Percentiles rank a stretch among this genome's conserved stretches.
phyloP scores from a whole-genome alignment of 202 grass and related monocot genomes.

The Panicum hallii region DNA sequence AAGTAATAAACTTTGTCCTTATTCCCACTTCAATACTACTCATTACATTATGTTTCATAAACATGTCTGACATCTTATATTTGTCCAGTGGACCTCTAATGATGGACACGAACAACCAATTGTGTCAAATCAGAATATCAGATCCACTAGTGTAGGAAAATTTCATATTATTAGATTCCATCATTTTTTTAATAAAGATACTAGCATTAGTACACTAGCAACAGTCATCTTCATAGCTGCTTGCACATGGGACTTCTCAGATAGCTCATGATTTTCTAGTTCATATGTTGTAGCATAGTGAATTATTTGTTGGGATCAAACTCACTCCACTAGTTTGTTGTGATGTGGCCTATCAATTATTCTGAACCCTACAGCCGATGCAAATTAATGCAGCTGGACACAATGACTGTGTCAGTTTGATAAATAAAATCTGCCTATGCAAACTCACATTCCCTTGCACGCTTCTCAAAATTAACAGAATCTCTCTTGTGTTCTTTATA shows the following conservation, averaged over 20 bases:
- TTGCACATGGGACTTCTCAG: constrained; percentile 6
- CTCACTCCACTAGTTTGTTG: background rate
- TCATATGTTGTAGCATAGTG: background rate
- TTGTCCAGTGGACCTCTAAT: background rate
- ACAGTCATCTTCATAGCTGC: background rate
- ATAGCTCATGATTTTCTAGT: constrained; percentile 19
- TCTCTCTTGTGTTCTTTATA: constrained; percentile 42
- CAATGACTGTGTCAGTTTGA: constrained; percentile 11
- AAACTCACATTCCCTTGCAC: background rate
- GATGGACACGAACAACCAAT: background rate
- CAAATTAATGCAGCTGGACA: background rate
- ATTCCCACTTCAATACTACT: constrained; percentile 22
- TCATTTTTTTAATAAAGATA: constrained; percentile 10
- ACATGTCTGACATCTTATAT: constrained; percentile 16
- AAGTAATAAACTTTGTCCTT: constrained; percentile 70
- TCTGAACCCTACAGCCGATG: background rate
- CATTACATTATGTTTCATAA: background rate
- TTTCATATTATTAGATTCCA: background rate
- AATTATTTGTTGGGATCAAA: constrained; percentile 19
- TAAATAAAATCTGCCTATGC: constrained; percentile 11
- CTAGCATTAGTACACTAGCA: background rate
- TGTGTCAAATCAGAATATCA: background rate
- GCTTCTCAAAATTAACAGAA: background rate
- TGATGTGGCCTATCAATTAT: background rate
- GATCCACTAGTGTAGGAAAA: constrained; percentile 13